Conservation (phyloP, 805 yeast species). For the Teunomyces cretensis region DNA sequence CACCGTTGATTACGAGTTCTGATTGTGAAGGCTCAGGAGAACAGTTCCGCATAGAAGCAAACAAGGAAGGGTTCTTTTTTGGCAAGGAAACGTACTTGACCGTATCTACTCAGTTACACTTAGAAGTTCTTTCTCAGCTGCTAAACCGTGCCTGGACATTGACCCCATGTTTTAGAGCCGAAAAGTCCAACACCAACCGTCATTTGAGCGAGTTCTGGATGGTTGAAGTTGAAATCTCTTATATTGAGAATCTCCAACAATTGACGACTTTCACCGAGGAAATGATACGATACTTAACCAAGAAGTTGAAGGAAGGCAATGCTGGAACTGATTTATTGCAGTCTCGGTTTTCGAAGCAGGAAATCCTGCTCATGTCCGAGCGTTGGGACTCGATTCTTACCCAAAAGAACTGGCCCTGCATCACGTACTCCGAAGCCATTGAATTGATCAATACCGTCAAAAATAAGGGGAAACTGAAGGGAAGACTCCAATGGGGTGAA, state of each 20-base stretch:
- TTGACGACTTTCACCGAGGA: conserved; percentile 65
- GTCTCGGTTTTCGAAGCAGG: conserved; percentile 40
- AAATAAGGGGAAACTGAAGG: conserved; percentile 38
- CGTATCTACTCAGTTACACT: conserved; percentile 88
- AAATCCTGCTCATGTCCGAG: conserved; percentile 31
- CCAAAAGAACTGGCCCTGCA: conserved; percentile 56
- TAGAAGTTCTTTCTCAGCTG: conserved; percentile 77
- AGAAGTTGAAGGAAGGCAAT: conserved; percentile 14
- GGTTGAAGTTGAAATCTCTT: conserved; percentile 89
- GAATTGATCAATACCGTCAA: conserved; percentile 43
- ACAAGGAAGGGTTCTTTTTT: conserved; percentile 47
- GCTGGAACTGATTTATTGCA: conserved; percentile 30
- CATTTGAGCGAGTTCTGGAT: conserved; percentile 97
- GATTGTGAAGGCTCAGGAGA: conserved; percentile 99
- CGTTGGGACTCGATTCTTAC: conserved; percentile 63
- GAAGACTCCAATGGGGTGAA: conserved; percentile 59
- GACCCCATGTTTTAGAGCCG: conserved; percentile 93
- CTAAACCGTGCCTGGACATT: conserved; percentile 82
- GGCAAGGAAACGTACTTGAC: conserved; percentile 71
- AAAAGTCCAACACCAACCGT: conserved; percentile 83
- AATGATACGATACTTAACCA: conserved; percentile 57
- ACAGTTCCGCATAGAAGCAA: conserved; percentile 58
- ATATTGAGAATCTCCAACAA: conserved; percentile 55
- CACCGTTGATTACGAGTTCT: conserved; percentile 83
- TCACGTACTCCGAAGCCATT: conserved; percentile 78